Percentiles rank a stretch among this genome's conserved stretches.
phyloP scores from a whole-genome alignment of 352 stramenopile genomes.

The Lagenidium sp. region DNA sequence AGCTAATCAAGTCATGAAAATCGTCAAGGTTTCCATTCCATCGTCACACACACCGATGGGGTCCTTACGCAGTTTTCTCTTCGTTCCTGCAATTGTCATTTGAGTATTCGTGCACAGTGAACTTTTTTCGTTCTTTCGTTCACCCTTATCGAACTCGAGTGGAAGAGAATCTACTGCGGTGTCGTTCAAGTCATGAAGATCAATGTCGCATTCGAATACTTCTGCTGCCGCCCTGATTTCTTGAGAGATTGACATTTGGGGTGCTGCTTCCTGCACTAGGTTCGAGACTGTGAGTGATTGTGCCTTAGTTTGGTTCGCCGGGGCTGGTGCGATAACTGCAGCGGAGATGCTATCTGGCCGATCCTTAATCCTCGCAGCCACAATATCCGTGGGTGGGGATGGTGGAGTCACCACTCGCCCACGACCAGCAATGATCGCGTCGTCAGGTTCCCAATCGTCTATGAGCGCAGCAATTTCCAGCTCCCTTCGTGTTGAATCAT shows the following conservation, averaged over 20 bases:
- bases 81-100: not conserved
- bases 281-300: too few species aligned
- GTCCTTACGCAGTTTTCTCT: not conserved
- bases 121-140: too few species aligned
- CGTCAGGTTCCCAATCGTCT: conserved; percentile 41
- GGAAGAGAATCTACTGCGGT: too few species aligned
- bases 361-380: too few species aligned
- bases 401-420: conserved; percentile 11
- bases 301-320: not conserved
- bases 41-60: conserved; percentile 1
- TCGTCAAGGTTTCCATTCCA: too few species aligned
- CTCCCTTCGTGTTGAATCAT: conserved; percentile 17
- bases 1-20: too few species aligned
- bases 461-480: conserved; percentile 41
- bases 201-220: conserved; percentile 14
- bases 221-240: conserved; percentile 12
- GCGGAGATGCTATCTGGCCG: too few species aligned
- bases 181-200: too few species aligned
- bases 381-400: not conserved
- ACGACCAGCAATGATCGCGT: not conserved
- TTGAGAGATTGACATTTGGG: conserved; percentile 4
- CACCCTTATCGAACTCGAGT: too few species aligned
- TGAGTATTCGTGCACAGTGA: not conserved
- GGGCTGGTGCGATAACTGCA: too few species aligned
- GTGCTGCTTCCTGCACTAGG: not conserved